Evolutionary conservation across 2,329 filamentous ascomycete genomes (phyloP).

Genomic region (Thelonectria discophora): DNA sequence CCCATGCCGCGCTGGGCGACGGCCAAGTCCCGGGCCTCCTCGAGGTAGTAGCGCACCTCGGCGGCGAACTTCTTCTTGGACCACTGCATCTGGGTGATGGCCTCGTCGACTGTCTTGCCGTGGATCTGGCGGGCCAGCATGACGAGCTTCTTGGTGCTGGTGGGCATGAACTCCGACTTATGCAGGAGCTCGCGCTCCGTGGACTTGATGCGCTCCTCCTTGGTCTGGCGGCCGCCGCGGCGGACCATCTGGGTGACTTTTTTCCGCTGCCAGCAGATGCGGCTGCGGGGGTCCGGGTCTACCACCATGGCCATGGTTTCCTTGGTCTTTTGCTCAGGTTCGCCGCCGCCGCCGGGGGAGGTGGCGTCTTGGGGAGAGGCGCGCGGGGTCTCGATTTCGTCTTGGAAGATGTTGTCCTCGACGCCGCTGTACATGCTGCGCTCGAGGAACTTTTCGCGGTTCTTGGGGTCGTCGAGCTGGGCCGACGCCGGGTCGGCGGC

Average conservation of each 20-base stretch:
- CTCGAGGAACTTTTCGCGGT: constrained; percentile 53
- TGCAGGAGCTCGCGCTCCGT: constrained; percentile 63
- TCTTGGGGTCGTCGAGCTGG: constrained; percentile 54
- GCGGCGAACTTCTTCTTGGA: constrained; percentile 91
- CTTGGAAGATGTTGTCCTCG: constrained; percentile 70
- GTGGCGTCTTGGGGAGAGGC: constrained; percentile 21
- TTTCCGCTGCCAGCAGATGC: constrained; percentile 81
- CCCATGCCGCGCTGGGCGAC: constrained; percentile 88
- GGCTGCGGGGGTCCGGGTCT: constrained; percentile 78
- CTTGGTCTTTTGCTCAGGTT: constrained; percentile 50
- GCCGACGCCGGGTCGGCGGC: constrained; percentile 36
- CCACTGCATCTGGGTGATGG: constrained; percentile 93
- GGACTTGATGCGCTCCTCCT: constrained; percentile 72
- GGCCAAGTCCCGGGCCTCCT: constrained; percentile 83
- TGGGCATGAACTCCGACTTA: constrained; percentile 79
- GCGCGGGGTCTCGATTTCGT: constrained; percentile 57
- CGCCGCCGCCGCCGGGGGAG: constrained; percentile 39
- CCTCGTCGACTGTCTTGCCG: constrained; percentile 93
- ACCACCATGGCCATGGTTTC: constrained; percentile 69
- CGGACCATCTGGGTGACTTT: constrained; percentile 82
- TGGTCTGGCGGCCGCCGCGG: constrained; percentile 62
- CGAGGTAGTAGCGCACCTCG: constrained; percentile 81
- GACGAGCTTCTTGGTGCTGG: constrained; percentile 90
- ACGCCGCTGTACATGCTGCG: constrained; percentile 53
- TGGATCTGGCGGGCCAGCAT: constrained; percentile 87